Evolutionary conservation across 768 basidiomycete genomes (phyloP).

Genomic region (Boletus pseudopeckii): DNA sequence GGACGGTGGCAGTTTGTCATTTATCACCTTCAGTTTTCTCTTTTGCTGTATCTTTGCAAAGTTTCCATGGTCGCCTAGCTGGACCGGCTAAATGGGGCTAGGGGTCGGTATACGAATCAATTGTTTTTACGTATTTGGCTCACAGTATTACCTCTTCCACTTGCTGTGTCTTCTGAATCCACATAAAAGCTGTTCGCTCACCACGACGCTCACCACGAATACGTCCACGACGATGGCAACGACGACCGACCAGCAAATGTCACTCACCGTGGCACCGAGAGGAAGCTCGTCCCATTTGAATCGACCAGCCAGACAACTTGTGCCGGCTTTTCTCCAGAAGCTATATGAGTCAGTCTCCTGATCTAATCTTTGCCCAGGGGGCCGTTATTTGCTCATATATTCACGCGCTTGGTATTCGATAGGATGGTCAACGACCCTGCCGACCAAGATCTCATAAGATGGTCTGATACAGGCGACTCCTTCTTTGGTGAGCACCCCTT

Average conservation of each 20-base stretch:
- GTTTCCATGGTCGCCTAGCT: not conserved
- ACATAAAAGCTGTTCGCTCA: conserved; percentile 4
- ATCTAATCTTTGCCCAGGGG: conserved; percentile 11
- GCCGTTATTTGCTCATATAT: conserved; percentile 10
- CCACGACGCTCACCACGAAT: conserved; percentile 3
- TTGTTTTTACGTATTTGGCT: conserved; percentile 16
- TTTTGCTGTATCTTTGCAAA: not conserved
- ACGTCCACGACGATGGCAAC: conserved; percentile 31
- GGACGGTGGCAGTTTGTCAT: not conserved
- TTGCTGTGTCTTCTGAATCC: conserved; percentile 15
- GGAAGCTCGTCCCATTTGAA: conserved; percentile 39
- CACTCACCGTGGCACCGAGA: conserved; percentile 47
- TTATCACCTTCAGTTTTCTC: no score
- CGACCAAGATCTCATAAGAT: conserved; percentile 82
- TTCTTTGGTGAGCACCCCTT: conserved; percentile 69
- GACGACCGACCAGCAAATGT: conserved; percentile 55
- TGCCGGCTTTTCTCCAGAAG: conserved; percentile 90
- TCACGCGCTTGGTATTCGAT: conserved; percentile 5
- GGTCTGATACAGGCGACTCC: conserved; percentile 88
- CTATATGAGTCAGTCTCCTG: conserved; percentile 69
- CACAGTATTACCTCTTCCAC: not conserved
- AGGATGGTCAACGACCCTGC: conserved; percentile 91
- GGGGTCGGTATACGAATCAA: not conserved
- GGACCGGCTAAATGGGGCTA: not conserved
- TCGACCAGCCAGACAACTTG: conserved; percentile 47